A percentile compares a stretch with the other conserved stretches of the same genome.
Conservation (phyloP, 352 stramenopile genomes). For the Phytophthora meadii region DNA sequence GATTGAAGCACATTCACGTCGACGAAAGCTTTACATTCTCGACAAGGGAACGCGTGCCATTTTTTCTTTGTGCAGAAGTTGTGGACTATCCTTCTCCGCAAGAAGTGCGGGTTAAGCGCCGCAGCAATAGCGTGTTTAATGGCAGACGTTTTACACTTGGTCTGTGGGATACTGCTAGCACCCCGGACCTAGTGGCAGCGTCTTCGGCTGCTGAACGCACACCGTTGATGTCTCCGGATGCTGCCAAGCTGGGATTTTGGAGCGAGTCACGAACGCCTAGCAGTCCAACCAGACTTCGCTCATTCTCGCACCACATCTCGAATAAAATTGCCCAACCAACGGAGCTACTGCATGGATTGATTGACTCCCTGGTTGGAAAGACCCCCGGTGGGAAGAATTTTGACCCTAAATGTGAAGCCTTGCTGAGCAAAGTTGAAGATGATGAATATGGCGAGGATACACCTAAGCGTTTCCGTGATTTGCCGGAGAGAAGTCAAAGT, state of each 20-base stretch:
- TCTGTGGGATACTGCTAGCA: constrained; percentile 65
- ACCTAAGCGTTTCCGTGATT: constrained; percentile 26
- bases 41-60: constrained; percentile 83
- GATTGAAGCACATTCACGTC: constrained; percentile 80
- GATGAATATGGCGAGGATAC: constrained; percentile 30
- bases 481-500: constrained; percentile 47
- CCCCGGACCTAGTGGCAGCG: constrained; percentile 38
- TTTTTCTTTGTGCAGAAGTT: constrained; percentile 78
- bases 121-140: constrained; percentile 62
- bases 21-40: constrained; percentile 87
- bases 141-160: constrained; percentile 64
- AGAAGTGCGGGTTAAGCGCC: constrained; percentile 43
- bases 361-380: constrained; percentile 79
- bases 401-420: constrained; percentile 44
- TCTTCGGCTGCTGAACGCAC: constrained; percentile 43
- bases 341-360: constrained; percentile 70
- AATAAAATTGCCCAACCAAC: constrained; percentile 71
- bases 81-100: constrained; percentile 67
- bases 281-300: constrained; percentile 68
- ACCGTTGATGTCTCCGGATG: constrained; percentile 62
- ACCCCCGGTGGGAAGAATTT: constrained; percentile 45
- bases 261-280: constrained; percentile 68
- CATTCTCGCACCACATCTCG: constrained; percentile 77
- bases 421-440: constrained; percentile 31
- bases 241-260: constrained; percentile 80